Base-by-base conservation (phyloP, 129 eudicot species). In the Flaveria robusta region DNA sequence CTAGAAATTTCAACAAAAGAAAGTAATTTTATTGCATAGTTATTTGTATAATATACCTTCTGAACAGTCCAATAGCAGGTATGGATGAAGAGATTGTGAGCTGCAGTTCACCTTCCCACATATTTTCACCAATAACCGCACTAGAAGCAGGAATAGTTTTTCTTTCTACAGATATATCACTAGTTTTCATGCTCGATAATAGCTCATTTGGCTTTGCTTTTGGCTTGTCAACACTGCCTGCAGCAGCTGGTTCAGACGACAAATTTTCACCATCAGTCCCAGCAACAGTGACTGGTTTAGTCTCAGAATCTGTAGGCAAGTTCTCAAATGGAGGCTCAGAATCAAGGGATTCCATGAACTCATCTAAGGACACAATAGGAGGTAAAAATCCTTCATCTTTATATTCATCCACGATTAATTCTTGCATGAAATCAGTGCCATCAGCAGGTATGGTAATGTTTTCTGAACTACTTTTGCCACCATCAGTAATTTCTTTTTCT, bases 361-460 rank as follows among this genome's bases (percentile, higher is more conserved):
- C 98, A 67, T 90, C 98, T 66, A 92, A 77, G 4, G 98, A 92
- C 31, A 85, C 87, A 3, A 96, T 91, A 56, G 98, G 96, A 37
- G 89, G 89, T 70, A 87, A 82, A 47, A 65, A 76, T 16, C 82
- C 96, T 1, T 88, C 83, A 83, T 92, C 96, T 73, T 83, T 89
- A 47, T 79, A 70, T 63, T 92, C 98, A 66, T 86, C 98, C 60
- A 86, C 96, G 39, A 88, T 90, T 71, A 92, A 76, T 70, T 95
- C 98, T 81, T 92, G 98, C 96, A 92, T 91, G 11, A 87, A 63
- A 86, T 92, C 98, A 67, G 90, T 79, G 39, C 92, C 96, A 66
- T 92, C 98, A 67, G 87, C 81, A 19, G 94, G 92, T 55, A 92
- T 88, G n/a, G 92, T 80, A 76, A 92, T 76, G 52, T 78, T 84